Evolutionary conservation across 73 alveolate genomes (phyloP).

Genomic region (Stentor coeruleus): DNA sequence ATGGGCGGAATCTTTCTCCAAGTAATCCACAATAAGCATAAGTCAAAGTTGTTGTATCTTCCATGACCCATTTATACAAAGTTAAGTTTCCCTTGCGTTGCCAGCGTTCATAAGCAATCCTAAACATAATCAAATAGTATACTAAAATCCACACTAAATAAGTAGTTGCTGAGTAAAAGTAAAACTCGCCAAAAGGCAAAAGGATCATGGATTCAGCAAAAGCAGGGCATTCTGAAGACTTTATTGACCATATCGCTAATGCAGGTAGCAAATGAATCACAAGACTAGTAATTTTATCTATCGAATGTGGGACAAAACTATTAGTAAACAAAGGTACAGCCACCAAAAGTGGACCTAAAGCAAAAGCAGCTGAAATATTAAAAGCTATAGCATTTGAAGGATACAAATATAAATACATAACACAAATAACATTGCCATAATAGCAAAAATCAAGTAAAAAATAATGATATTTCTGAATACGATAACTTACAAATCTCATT

Average conservation of each 20-base stretch:
- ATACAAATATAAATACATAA: neutral
- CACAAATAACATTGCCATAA: conserved; percentile 9
- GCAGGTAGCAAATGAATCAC: conserved; percentile 25
- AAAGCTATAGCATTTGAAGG: neutral
- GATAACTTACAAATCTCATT: neutral
- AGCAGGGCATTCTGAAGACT: neutral
- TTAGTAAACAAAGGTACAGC: conserved; percentile 26
- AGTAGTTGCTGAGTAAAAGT: neutral
- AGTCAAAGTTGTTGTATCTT: neutral
- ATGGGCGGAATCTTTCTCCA: conserved; percentile 21
- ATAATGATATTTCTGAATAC: neutral
- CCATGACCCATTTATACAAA: neutral
- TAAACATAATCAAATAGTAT: conserved; percentile 17
- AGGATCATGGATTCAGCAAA: neutral
- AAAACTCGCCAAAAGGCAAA: conserved; percentile 14
- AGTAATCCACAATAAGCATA: neutral
- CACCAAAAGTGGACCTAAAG: conserved; percentile 10
- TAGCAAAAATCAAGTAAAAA: conserved; percentile 17
- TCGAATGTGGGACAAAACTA: conserved; percentile 10
- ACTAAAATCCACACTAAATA: conserved; percentile 1
- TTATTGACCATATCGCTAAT: conserved; percentile 20
- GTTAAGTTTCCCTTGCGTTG: neutral
- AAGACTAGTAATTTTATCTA: conserved; percentile 26
- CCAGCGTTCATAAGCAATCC: conserved; percentile 3
- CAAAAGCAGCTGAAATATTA: conserved; percentile 12